Evolutionary conservation across 352 stramenopile genomes (phyloP), one percentile per base, ranked within the genome.

Genomic region (Phytophthora uliginosa): DNA sequence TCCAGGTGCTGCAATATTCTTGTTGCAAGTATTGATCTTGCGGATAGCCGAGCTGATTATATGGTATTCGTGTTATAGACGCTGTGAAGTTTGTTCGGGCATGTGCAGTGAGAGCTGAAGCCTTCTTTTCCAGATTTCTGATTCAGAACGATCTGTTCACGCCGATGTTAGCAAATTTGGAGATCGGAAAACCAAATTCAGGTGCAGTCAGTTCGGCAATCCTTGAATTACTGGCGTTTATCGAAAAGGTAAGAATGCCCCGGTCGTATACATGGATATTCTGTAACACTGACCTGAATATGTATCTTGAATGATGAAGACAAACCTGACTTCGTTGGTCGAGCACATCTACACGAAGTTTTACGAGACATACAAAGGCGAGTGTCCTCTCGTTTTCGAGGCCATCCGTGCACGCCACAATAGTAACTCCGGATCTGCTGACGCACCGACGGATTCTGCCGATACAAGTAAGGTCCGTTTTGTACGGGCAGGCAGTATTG

Each of bases 321-420:
- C 77, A 47, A 94, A 95, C 59, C 52, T 93, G 55, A 83, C 82
- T 24, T 86, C 86, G 18, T 69, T 95, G 17, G 68, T 95, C 18
- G 88, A 95, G 63, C 85, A 95, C 70, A 84, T 95, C 28, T 86
- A 91, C 76, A 91, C 76, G 20, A 92, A 95, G 56, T 95, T 93
- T 64, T 94, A 93, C 66, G 77, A 84, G 28, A 88, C 60, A 12
- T 90, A 95, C 66, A 92, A 93, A 60, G 73, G 74, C 18, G 83
- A 85, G 34, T 95, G 86, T 50, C 83, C 85, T 22, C 73, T 93
- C 18, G 86, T 95, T 22, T 95, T 95, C 34, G 82, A 95, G 10
- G 76, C 86, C 12, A 86, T 95, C 54, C 84, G 80, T 13, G 31
- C 76, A n/a, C 81, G 86, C 13, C 81, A 90, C 38, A 71, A 93